phyloP scores from a whole-genome alignment of 306 rosid species.

The Dicorynia guianensis region DNA sequence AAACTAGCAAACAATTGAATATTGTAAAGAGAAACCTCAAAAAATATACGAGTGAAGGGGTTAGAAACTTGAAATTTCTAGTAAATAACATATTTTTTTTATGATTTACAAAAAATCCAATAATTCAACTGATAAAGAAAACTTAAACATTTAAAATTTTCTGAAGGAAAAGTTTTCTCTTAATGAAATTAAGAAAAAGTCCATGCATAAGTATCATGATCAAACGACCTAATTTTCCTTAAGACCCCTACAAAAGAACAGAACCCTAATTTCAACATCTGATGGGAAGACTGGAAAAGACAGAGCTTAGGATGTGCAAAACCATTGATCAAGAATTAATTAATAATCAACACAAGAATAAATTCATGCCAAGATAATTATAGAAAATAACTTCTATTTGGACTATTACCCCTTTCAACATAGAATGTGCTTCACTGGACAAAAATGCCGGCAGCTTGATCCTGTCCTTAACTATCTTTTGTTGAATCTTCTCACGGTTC shows the following conservation, averaged over 20 bases:
- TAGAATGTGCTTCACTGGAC: conserved; percentile 92
- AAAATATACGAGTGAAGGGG: not conserved
- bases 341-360: not conserved
- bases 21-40: conserved; percentile 13
- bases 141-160: not conserved
- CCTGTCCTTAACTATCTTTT: conserved; percentile 89
- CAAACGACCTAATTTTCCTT: not conserved
- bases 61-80: no score
- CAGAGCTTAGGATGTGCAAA: conserved; percentile 2
- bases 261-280: not conserved
- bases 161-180: not conserved
- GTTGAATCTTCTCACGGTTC: conserved; percentile 82
- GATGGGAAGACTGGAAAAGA: not conserved
- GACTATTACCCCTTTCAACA: conserved; percentile 79
- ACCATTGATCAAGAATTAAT: not conserved
- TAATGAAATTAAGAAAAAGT: no score
- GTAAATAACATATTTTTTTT: not conserved
- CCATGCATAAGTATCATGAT: not conserved
- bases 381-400: conserved; percentile 22
- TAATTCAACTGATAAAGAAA: not conserved
- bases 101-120: conserved; percentile 1
- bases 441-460: conserved; percentile 87
- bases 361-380: not conserved
- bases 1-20: not conserved
- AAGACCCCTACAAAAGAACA: not conserved